Evolutionary conservation across 495 filamentous ascomycete species (phyloP).

Genomic region (Trichocladium uniseriatum): DNA sequence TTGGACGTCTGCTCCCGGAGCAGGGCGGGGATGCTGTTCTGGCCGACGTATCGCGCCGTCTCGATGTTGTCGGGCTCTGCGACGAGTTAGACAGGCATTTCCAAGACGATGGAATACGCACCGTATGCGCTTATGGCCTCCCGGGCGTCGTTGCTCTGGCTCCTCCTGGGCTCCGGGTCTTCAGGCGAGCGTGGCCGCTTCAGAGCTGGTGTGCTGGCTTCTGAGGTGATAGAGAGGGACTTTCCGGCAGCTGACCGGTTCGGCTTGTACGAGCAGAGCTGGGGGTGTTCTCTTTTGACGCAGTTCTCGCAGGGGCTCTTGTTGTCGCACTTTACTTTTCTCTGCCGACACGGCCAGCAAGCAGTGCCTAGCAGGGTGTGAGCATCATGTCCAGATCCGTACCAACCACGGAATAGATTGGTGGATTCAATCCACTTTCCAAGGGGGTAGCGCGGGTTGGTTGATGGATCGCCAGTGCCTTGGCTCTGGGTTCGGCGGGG

Average conservation of each 20-base stretch:
- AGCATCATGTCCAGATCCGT: too few species aligned
- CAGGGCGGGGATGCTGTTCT: conserved; percentile 55
- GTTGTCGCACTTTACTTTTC: conserved; percentile 69
- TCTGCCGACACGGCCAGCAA: conserved; percentile 64
- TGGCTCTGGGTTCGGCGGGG: neutral
- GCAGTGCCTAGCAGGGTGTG: conserved; percentile 52
- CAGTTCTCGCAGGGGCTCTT: conserved; percentile 65
- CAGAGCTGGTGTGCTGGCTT: conserved; percentile 27
- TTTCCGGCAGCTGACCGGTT: conserved; percentile 50
- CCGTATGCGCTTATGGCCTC: conserved; percentile 30
- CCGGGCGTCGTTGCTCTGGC: conserved; percentile 33
- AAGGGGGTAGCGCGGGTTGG: too few species aligned
- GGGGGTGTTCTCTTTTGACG: conserved; percentile 61
- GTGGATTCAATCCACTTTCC: neutral
- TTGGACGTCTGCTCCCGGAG: conserved; percentile 52
- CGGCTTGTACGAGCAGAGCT: conserved; percentile 64
- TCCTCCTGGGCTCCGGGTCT: conserved; percentile 26
- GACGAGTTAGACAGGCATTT: too few species aligned
- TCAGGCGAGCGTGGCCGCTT: conserved; percentile 41
- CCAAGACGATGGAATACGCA: too few species aligned
- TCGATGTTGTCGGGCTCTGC: conserved; percentile 54
- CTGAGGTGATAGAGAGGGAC: conserved; percentile 24
- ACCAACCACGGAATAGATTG: neutral
- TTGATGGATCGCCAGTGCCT: neutral
- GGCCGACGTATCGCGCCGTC: conserved; percentile 55